Percentiles rank a stretch among this genome's conserved stretches.
phyloP scores from a whole-genome alignment of 441 rosid genomes.

The Brassica hybrid region DNA sequence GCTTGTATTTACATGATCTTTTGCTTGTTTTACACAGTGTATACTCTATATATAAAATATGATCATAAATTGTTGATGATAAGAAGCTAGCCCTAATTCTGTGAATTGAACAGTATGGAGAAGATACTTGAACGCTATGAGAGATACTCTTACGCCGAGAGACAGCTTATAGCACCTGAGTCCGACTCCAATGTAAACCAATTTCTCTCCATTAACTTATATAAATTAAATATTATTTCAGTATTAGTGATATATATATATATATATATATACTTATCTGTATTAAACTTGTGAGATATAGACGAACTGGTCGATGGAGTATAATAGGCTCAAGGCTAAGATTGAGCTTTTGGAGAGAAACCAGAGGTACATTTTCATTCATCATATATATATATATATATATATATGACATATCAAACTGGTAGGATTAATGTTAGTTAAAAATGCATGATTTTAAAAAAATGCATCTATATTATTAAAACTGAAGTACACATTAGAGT shows the following conservation, averaged over 20 bases:
- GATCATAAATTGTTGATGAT: conserved; percentile 8
- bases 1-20: background rate
- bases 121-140: conserved; percentile 94
- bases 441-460: too few species aligned
- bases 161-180: conserved; percentile 63
- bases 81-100: conserved; percentile 5
- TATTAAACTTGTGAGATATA: conserved; percentile 35
- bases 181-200: conserved; percentile 53
- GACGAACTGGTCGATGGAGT: conserved; percentile 84
- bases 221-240: background rate
- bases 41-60: too few species aligned
- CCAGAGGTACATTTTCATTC: conserved; percentile 59
- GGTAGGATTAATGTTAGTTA: too few species aligned
- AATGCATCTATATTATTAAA: too few species aligned
- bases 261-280: background rate
- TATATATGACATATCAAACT: background rate
- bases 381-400: background rate
- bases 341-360: conserved; percentile 80
- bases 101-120: conserved; percentile 74
- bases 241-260: background rate
- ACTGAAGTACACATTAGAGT: too few species aligned
- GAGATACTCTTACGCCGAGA: conserved; percentile 76
- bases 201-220: background rate
- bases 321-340: conserved; percentile 78
- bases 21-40: background rate